Percentiles rank a stretch among this genome's conserved stretches.
These are phyloP conservation scores for Nitzschia palea DNA, from an alignment of 108 stramenopile species.

Conservation along the genomic window DNA sequence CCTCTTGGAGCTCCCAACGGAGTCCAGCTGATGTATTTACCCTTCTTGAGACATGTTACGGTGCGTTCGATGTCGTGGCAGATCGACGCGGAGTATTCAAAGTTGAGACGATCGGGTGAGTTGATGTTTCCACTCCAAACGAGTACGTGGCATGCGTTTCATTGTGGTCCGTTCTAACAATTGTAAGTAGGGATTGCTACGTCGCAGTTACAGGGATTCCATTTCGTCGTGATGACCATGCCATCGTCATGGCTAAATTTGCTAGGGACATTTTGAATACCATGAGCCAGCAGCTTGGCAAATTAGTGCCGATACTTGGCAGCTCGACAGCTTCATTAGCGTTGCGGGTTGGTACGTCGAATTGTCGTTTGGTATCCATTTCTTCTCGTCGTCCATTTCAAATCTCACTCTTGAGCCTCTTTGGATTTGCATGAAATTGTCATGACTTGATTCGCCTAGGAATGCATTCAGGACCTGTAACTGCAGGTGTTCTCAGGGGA, in stretches of 20 bases:
- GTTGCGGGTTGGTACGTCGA: slow-evolving; percentile 13
- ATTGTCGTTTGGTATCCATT: not conserved
- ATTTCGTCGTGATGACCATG: slow-evolving; percentile 1
- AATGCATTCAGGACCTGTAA: slow-evolving; percentile 2
- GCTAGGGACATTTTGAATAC: slow-evolving; percentile 6
- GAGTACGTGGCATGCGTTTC: no score
- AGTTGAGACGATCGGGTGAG: no score
- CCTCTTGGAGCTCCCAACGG: not conserved
- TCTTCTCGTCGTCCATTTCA: not conserved
- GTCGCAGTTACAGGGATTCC: slow-evolving; percentile 5
- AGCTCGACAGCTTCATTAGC: slow-evolving; percentile 31
- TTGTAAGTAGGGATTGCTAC: slow-evolving; percentile 17
- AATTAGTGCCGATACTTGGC: slow-evolving; percentile 24
- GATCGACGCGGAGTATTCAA: slow-evolving; percentile 30
- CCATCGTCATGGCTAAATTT: slow-evolving; percentile 12
- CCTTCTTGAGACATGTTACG: not conserved
- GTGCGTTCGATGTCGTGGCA: slow-evolving; percentile 48
- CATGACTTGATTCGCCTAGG: no score
- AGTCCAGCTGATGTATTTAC: not conserved
- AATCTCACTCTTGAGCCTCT: no score
- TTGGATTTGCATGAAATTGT: not conserved
- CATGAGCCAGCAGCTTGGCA: slow-evolving; percentile 11
- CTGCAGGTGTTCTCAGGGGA: slow-evolving; percentile 5
- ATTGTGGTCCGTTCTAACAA: no score
- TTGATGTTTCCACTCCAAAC: no score